Evolutionary conservation across 768 basidiomycete genomes (phyloP), one percentile per base, ranked within the genome.

Genomic region (Cubamyces sp.): DNA sequence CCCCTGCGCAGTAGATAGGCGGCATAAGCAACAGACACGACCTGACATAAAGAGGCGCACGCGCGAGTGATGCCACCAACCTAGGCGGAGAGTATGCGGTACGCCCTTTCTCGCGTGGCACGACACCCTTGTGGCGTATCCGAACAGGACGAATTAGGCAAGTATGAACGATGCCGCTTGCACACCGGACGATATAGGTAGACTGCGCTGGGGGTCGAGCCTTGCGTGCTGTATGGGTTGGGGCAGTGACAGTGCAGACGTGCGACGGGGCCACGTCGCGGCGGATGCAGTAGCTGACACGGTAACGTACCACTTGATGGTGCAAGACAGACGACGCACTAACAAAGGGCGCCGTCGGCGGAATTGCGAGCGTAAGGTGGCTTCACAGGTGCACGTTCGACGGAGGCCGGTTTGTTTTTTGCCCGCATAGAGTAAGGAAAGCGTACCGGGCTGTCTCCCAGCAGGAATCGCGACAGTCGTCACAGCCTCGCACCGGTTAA

Each of bases 61-160:
- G 28, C 28, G 28, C 34, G 34, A 34, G 34, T 11, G 28, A 30
- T 30, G 34, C 34, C 34, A 34, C 34, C 34, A 34, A 11, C 34
- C 34, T 34, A 34, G 34, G 34, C 34, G 34, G 34, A 6, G 34
- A 34, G 34, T 34, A 1, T 11, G 11, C 9, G 34, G 34, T 34
- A 11, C 6, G 9, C 34, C 34, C 45, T 14, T 14, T 14, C 34
- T n/a, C 39, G 48, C 50, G 49, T 25, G 55, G 55, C 55, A n/a
- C 46, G 15, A 19, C 23, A 15, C 21, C 59, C 42, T 54, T 60
- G 52, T 61, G 60, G 60, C 60, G 60, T 39, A 15, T 16, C 52
- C 60, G 46, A 54, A 40, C n/a, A 46, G 19, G 30, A 37, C 59
- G 6, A 25, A 39, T 21, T 39, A 25, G 46, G 60, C 42, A 48